phyloP scores from a whole-genome alignment of 2,329 filamentous ascomycete genomes.

The Botryotinia calthae region DNA sequence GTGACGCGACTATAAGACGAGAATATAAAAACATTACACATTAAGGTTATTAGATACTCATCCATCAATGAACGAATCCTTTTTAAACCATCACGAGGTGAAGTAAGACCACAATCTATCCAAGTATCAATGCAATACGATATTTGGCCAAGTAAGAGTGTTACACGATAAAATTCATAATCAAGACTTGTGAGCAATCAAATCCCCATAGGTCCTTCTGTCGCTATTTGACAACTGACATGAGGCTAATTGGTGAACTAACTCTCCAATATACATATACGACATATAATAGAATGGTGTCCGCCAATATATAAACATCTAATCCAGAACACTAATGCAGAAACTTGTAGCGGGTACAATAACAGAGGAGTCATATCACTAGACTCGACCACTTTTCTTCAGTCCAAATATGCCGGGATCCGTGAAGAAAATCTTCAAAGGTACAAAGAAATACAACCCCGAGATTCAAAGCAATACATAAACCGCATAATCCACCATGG shows the following conservation, averaged over 20 bases:
- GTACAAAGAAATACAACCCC: not conserved
- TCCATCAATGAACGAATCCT: not conserved
- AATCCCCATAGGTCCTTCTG: not conserved
- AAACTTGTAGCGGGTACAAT: not conserved
- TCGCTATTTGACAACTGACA: not conserved
- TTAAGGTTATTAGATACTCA: not conserved
- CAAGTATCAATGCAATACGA: not conserved
- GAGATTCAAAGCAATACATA: not conserved
- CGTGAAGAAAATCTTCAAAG: not conserved
- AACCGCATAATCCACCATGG: not conserved
- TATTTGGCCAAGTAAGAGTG: not conserved
- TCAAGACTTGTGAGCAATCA: not conserved
- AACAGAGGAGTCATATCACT: not conserved
- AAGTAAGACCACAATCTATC: not conserved
- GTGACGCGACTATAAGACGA: not conserved
- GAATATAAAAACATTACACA: not conserved
- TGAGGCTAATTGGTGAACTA: not conserved
- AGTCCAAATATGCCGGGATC: not conserved
- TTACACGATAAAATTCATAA: not conserved
- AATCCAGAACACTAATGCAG: not conserved
- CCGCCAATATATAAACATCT: not conserved
- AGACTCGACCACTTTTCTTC: not conserved
- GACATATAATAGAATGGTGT: not conserved
- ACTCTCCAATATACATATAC: not conserved
- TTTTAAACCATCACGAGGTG: not conserved